Percentiles rank a stretch among this genome's conserved stretches.
phyloP scores from a whole-genome alignment of 495 filamentous ascomycete genomes.

The Aspergillus incahuasiensis region DNA sequence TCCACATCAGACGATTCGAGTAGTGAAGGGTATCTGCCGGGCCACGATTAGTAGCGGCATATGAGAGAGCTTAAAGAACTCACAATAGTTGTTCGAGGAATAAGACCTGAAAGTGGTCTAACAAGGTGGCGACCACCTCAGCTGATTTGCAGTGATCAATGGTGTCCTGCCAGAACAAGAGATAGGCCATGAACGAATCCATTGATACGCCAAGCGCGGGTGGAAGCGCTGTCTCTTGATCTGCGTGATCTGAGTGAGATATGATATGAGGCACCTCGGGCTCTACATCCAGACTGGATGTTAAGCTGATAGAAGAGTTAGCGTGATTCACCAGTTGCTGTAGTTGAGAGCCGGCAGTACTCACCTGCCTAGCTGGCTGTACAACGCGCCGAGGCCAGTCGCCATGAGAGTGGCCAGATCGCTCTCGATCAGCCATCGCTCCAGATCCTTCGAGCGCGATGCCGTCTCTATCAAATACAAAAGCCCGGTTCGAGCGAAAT shows the following conservation, averaged over 20 bases:
- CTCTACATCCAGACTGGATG: conserved; percentile 35
- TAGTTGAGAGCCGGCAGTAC: neutral
- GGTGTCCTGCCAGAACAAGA: conserved; percentile 97
- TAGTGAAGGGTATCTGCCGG: conserved; percentile 79
- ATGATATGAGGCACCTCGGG: conserved; percentile 75
- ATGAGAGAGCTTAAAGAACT: conserved; percentile 19
- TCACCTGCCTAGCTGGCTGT: conserved; percentile 88
- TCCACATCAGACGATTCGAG: conserved; percentile 95
- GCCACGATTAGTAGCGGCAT: neutral
- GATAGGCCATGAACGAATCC: conserved; percentile 89
- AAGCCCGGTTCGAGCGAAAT: conserved; percentile 94
- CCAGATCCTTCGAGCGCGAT: conserved; percentile 71
- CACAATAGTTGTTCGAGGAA: conserved; percentile 94
- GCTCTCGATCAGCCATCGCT: conserved; percentile 95
- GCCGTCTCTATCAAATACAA: conserved; percentile 95
- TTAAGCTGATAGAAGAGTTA: conserved; percentile 26
- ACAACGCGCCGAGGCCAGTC: conserved; percentile 87
- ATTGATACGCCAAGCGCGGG: conserved; percentile 69
- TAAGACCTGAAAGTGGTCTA: conserved; percentile 96
- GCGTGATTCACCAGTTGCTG: neutral
- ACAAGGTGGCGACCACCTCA: conserved; percentile 84
- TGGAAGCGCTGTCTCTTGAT: conserved; percentile 34
- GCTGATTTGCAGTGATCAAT: conserved; percentile 88
- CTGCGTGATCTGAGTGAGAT: conserved; percentile 73
- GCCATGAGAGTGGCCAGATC: conserved; percentile 97